These are phyloP conservation scores for Brassica rapa DNA, from an alignment of 345 rosid species.

Conservation along the genomic window DNA sequence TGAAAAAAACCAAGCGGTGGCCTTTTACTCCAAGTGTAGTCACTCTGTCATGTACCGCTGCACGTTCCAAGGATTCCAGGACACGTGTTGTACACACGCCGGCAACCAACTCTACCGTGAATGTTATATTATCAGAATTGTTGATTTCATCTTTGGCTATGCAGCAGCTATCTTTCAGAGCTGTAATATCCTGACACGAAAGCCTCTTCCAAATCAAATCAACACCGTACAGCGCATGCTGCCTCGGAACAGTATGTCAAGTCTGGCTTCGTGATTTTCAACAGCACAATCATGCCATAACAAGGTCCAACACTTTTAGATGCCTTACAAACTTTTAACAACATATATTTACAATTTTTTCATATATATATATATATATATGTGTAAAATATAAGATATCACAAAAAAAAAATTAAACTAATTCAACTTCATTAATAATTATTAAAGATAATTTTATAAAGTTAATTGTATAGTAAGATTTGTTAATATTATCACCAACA, in stretches of 20 bases:
- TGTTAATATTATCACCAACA: no score
- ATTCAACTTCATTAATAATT: no score
- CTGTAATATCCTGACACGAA: background rate
- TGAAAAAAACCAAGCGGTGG: background rate
- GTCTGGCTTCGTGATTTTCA: background rate
- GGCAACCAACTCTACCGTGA: background rate
- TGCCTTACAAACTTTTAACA: background rate
- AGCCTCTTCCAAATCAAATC: background rate
- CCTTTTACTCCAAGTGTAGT: background rate
- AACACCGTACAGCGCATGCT: background rate
- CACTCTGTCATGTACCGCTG: background rate
- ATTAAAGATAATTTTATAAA: no score
- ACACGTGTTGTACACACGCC: background rate
- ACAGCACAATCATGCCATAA: background rate
- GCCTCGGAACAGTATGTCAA: background rate
- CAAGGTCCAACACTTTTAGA: background rate
- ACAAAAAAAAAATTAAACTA: no score
- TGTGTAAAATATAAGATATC: no score
- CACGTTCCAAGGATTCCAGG: background rate
- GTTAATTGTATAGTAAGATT: no score
- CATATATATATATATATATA: no score
- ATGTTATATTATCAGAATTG: background rate
- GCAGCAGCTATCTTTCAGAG: background rate
- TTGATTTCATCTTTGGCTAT: background rate
- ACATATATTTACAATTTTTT: background rate